Evolutionary conservation across 148 eudicot species (phyloP).

Genomic region (Spergularia marina): DNA sequence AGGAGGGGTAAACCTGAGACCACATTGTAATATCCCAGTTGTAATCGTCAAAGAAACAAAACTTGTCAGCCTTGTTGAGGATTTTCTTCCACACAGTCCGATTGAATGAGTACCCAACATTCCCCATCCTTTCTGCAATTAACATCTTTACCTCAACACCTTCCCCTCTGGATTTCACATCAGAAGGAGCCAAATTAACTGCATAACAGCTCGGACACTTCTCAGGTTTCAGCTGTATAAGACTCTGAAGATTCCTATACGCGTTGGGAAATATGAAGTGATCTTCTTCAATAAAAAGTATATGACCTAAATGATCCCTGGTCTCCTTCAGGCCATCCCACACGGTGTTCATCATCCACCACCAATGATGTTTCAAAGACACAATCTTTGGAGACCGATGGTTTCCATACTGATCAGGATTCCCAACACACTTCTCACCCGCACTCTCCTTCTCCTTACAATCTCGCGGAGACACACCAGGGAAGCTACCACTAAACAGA

Average conservation of each 20-base stretch:
- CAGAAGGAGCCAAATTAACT: conserved; percentile 74
- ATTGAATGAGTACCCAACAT: conserved; percentile 84
- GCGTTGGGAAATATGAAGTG: conserved; percentile 91
- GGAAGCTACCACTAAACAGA: conserved; percentile 62
- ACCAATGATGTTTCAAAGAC: conserved; percentile 97
- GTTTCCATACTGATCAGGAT: conserved; percentile 90
- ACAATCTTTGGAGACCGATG: conserved; percentile 83
- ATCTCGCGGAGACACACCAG: conserved; percentile 68
- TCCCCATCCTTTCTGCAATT: conserved; percentile 89
- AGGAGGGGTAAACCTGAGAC: conserved; percentile 90
- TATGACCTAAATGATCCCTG: conserved; percentile 50
- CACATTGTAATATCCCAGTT: conserved; percentile 99
- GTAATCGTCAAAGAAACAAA: conserved; percentile 84
- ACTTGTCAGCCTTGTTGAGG: conserved; percentile 62
- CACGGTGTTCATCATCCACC: conserved; percentile 99
- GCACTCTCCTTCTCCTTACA: conserved; percentile 66
- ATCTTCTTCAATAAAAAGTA: conserved; percentile 93
- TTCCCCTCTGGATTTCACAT: conserved; percentile 81
- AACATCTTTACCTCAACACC: conserved; percentile 34
- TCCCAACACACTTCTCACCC: conserved; percentile 53
- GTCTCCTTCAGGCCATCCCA: conserved; percentile 93
- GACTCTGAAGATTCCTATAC: conserved; percentile 63
- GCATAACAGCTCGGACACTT: conserved; percentile 84
- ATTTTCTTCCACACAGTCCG: conserved; percentile 82
- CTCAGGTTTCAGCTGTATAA: conserved; percentile 54